phyloP scores from a whole-genome alignment of 2,329 filamentous ascomycete species.

The Trichocomaceae sp. region DNA sequence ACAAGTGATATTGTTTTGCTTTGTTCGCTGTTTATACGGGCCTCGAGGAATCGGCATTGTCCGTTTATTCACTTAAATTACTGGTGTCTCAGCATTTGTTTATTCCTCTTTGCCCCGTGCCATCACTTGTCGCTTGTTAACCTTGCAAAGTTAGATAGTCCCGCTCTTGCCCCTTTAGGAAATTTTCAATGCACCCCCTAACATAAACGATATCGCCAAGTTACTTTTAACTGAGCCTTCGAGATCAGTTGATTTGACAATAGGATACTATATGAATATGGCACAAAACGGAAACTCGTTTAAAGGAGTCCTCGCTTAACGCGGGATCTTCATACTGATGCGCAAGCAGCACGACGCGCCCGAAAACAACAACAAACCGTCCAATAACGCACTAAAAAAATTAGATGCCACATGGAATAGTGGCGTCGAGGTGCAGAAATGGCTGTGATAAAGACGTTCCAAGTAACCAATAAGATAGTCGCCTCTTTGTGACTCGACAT shows the following conservation, averaged over 20 bases:
- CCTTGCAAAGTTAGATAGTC: neutral
- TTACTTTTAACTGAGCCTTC: neutral
- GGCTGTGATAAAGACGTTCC: neutral
- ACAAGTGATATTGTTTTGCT: neutral
- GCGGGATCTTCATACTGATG: neutral
- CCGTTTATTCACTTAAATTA: no score
- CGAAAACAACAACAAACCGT: neutral
- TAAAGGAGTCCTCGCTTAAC: neutral
- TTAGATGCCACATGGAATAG: neutral
- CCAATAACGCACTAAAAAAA: neutral
- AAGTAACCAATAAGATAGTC: neutral
- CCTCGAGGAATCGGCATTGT: no score
- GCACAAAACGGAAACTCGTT: no score
- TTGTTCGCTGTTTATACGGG: neutral
- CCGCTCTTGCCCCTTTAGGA: neutral
- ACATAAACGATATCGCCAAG: no score
- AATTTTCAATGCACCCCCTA: neutral
- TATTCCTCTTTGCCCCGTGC: neutral
- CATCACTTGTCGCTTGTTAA: neutral
- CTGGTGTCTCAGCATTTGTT: neutral
- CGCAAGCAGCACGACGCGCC: neutral
- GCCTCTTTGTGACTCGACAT: neutral
- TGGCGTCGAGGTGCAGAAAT: neutral
- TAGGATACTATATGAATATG: neutral
- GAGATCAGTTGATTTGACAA: neutral